Evolutionary conservation across 202 grass and related monocot species (phyloP).

Genomic region (Carex sylvatica): DNA sequence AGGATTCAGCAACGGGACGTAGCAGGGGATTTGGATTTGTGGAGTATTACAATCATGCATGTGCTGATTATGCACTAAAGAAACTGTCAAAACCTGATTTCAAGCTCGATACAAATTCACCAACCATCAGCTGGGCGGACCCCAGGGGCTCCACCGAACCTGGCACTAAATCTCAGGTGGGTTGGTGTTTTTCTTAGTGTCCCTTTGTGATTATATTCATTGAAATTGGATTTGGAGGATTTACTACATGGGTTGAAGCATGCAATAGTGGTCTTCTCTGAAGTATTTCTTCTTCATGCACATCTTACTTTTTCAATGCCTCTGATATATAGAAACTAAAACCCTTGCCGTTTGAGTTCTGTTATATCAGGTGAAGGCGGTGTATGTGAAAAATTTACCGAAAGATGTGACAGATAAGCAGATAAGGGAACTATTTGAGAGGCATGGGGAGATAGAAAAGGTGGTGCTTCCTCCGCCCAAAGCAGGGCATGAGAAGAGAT

Average conservation of each 20-base stretch:
- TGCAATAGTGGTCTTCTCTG: background rate
- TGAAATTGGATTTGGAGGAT: background rate
- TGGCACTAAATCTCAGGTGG: slow-evolving; percentile 46
- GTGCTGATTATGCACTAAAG: slow-evolving; percentile 78
- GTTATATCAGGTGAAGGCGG: slow-evolving; percentile 60
- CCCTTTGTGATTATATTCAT: background rate
- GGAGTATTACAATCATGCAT: slow-evolving; percentile 92
- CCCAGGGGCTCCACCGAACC: slow-evolving; percentile 54
- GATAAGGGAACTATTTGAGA: slow-evolving; percentile 70
- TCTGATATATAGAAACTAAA: background rate
- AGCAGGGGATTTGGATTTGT: slow-evolving; percentile 78
- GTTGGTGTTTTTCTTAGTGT: slow-evolving; percentile 1
- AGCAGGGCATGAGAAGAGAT: slow-evolving; percentile 81
- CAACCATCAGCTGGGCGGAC: slow-evolving; percentile 86
- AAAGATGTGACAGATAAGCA: slow-evolving; percentile 68
- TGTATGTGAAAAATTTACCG: slow-evolving; percentile 96
- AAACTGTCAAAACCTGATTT: slow-evolving; percentile 85
- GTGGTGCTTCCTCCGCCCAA: slow-evolving; percentile 79
- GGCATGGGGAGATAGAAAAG: slow-evolving; percentile 80
- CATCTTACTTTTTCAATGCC: background rate
- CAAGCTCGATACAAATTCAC: slow-evolving; percentile 71
- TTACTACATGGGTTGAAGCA: background rate
- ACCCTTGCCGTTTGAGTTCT: background rate
- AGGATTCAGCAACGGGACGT: slow-evolving; percentile 53
- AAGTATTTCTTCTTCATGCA: background rate